Evolutionary conservation across 345 rosid genomes (phyloP).

Genomic region (Citrus trifoliata): DNA sequence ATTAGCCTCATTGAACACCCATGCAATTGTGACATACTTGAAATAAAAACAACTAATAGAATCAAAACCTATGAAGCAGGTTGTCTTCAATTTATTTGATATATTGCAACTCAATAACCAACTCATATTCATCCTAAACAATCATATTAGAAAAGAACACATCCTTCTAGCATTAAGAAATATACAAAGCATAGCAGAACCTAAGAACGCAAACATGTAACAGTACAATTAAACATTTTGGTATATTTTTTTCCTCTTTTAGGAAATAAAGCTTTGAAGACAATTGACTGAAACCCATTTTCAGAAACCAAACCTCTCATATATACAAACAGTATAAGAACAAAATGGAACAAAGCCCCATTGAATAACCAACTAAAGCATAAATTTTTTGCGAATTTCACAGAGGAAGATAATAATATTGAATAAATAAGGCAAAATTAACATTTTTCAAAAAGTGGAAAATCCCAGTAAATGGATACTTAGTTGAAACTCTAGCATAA

Average conservation of each 20-base stretch:
- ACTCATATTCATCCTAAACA: not conserved
- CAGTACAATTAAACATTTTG: too few species aligned
- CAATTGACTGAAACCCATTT: not conserved
- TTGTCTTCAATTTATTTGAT: not conserved
- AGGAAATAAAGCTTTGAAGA: not conserved
- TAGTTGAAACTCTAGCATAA: not conserved
- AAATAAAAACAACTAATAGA: not conserved
- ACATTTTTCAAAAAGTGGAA: not conserved
- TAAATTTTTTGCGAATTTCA: not conserved
- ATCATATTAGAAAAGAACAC: not conserved
- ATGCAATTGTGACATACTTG: not conserved
- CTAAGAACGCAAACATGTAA: not conserved
- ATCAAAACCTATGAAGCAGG: not conserved
- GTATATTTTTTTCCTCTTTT: too few species aligned
- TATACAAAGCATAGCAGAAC: not conserved
- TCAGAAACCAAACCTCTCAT: not conserved
- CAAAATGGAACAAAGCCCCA: not conserved
- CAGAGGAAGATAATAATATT: not conserved
- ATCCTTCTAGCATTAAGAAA: not conserved
- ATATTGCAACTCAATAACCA: not conserved
- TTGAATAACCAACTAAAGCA: not conserved
- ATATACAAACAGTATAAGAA: not conserved
- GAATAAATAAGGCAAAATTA: not conserved
- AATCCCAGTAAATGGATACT: not conserved
- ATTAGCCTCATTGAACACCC: not conserved